Conservation (phyloP, 1,284 basidiomycete genomes). For the Albatrellus sp. region DNA sequence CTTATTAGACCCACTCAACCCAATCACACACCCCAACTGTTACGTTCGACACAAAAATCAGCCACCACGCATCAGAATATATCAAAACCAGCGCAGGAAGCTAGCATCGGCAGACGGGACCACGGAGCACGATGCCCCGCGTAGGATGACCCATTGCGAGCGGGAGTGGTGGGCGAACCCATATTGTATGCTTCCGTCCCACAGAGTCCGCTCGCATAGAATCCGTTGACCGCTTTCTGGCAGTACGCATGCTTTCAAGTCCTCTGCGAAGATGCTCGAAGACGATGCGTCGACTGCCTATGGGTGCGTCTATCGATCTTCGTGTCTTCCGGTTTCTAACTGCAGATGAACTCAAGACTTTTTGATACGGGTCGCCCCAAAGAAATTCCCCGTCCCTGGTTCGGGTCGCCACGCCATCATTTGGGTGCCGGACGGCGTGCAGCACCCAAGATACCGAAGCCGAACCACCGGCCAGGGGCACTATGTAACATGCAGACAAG, state of each 20-base stretch:
- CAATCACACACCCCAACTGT: constrained; percentile 31
- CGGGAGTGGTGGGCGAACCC: constrained; percentile 58
- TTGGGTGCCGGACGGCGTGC: constrained; percentile 49
- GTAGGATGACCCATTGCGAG: constrained; percentile 51
- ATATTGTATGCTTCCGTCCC: constrained; percentile 40
- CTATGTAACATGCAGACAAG: constrained; percentile 48
- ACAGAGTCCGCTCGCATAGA: background rate
- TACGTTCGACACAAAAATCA: constrained; percentile 44
- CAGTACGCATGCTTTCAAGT: constrained; percentile 61
- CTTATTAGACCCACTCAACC: constrained; percentile 38
- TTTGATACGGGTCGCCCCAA: constrained; percentile 44
- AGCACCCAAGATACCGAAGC: constrained; percentile 46
- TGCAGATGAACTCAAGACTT: constrained; percentile 33
- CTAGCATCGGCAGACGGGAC: constrained; percentile 8
- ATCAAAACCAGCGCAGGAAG: constrained; percentile 12
- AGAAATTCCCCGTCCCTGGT: constrained; percentile 25
- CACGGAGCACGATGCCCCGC: constrained; percentile 24
- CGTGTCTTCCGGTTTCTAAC: background rate
- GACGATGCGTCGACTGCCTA: constrained; percentile 40
- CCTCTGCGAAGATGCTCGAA: constrained; percentile 44
- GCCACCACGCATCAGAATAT: constrained; percentile 32
- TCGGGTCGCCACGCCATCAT: constrained; percentile 4
- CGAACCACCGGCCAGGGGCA: constrained; percentile 29
- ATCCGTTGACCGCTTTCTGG: background rate
- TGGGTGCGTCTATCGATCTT: constrained; percentile 26